Evolutionary conservation across 2,329 filamentous ascomycete species (phyloP), one percentile per base, ranked within the genome.

Genomic region (Escovopsis sp.): DNA sequence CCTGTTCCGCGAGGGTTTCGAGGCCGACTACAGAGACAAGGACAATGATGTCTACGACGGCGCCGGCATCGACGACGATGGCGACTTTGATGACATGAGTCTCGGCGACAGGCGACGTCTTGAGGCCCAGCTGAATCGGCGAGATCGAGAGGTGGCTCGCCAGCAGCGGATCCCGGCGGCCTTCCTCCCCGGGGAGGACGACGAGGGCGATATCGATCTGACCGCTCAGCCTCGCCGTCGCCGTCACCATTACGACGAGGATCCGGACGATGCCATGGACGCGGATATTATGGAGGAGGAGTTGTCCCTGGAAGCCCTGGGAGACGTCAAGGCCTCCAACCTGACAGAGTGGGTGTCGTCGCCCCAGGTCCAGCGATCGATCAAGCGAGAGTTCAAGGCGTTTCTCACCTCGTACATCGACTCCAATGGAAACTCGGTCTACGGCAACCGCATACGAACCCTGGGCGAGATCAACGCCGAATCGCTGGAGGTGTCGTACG

Each of bases 401-500:
- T 98, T 98, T 68, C 68, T 98, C 54, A 96, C 91, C 10, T 89
- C 95, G 53, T 96, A 93, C 60, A 94, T 81, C 6, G 91, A 98
- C 55, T 79, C 87, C 42, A 79, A 82, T 49, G 88, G 87, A 43
- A 81, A 78, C 4, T 98, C 91, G 0, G 87, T 98, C 40, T 98
- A 98, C 59, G 91, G 91, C 42, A 88, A 86, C 52, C 83, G 88
- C 43, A 94, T 98, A 51, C 78, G 86, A 51, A 95, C 85, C 0
- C 77, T 98, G n/a, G 93, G 91, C 68, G 89, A 96, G 63, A 73
- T 95, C 59, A 98, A 98, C 60, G 86, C 88, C 39, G 93, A 96
- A 64, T 87, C 89, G 34, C 75, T 98, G 4, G 91, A 98, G 59
- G 87, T 98, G 38, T 95, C 88, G 2, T 98, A 94, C 60, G 84